Base-by-base conservation (phyloP, 129 eudicot species). In the Arctium minus region DNA sequence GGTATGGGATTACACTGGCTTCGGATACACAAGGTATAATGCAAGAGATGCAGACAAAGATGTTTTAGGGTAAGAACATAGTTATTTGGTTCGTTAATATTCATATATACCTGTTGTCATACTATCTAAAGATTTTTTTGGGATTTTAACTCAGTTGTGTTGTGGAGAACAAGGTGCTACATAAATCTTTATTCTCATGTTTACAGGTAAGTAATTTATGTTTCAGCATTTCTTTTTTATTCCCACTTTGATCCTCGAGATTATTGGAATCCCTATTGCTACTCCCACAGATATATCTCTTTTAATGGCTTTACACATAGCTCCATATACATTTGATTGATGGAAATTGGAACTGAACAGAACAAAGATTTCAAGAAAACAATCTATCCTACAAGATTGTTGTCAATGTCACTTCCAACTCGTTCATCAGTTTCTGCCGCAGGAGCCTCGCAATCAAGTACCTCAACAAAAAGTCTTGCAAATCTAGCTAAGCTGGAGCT, bases 1-100 rank as follows among this genome's bases (percentile, higher is more conserved):
- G 98, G 99, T 96, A 65, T 96, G 99, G 99, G 99, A 96, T 85
- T 92, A 96, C 87, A 90, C 98, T 82, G 99, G 99, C 27, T 89
- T 92, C 15, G 98, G 99, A 81, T 96, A 89, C 81, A 93, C 98
- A 39, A 90, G 91, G 79, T 96, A 96, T 90, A 89, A 85, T 62
- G 99, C 98, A 60, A 91, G 96, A 81, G 99, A 96, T 84, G 91
- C 85, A 72, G 79, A 93, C 70, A 92, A 90, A 86, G 96, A 96
- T 36, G 90, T 93, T 33, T 85, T 96, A 8, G 99, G 98, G 98
- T 96, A 84, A 89, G 92, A 76, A 62, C 65, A 82, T 38, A 46
- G 64, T 64, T 79, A 53, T 64, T 69, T 72, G 10, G 29, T 29
- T 46, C 17, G 15, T 35, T 72, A 29, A 13, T 40, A 73, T 83